Base-by-base conservation (phyloP, 2,329 filamentous ascomycete genomes). In the Periconia sp. region DNA sequence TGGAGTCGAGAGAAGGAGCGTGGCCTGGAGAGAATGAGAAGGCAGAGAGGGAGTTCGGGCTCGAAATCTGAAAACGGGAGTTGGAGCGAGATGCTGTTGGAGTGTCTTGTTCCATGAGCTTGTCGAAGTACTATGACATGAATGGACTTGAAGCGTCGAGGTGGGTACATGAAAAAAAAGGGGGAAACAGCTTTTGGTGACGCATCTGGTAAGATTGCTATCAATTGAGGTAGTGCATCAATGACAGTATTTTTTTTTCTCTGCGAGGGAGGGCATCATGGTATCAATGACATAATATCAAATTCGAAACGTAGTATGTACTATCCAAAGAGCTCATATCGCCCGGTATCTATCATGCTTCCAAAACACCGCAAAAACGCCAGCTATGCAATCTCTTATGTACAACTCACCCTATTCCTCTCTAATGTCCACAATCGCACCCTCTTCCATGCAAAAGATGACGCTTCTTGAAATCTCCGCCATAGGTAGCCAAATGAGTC, bases 401-500 rank as follows among this genome's bases (percentile, higher is more conserved):
- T 32, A 9, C 12, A 36, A 31, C 15, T 16, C 33, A 5, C n/a
- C 11, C 17, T 11, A 12, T 8, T 18, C 17, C 13, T 6, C 5
- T 25, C 44, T 42, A 67, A 46, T 63, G 61, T 13, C 57, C 63
- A 47, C 65, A 68, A 10, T 52, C 65, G 41, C 64, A 68, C 1
- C 33, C 57, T 22, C 54, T 26, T 1, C 60, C 65, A 49, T 68
- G 63, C 36, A 54, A 21, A 7, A 57, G 23, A 36, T 57, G 49
- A 33, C 63, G 60, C 65, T 65, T 71, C 61, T 52, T 69, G 23
- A 62, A 63, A 36, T 71, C 67, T 0, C 69, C 67, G 1, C 51
- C 50, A 47, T 70, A 70, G 16, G 46, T 56, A 4, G 72, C 70
- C 31, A 75, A 31, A 65, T 77, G 73, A 43, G 72, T 72, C 61